Evolutionary conservation across 202 grass and related monocot species (phyloP).

Genomic region (Bolboschoenoplectus hybrid): DNA sequence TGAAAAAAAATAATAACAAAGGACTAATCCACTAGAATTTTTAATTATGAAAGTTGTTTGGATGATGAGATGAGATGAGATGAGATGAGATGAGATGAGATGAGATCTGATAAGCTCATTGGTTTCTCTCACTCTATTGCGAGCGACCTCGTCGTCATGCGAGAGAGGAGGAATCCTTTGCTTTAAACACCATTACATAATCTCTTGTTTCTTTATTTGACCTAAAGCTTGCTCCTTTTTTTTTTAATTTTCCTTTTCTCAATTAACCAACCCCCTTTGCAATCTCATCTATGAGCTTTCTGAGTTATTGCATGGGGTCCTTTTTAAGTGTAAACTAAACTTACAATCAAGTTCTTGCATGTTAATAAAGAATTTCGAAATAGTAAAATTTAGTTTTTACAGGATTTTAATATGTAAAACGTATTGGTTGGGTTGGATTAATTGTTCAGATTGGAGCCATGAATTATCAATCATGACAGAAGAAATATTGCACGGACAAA

Average conservation of each 20-base stretch:
- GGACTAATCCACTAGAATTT: slow-evolving; percentile 15
- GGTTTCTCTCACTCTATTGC: neutral
- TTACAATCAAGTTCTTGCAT: too few species aligned
- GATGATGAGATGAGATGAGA: neutral
- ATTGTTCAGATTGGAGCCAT: too few species aligned
- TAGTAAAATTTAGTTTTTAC: too few species aligned
- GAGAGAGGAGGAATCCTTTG: slow-evolving; percentile 14
- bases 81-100: neutral
- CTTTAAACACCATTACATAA: neutral
- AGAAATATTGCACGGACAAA: too few species aligned
- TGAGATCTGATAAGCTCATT: slow-evolving; percentile 30
- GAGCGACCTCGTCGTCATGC: neutral
- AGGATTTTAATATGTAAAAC: too few species aligned
- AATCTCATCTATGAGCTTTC: neutral
- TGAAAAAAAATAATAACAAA: neutral
- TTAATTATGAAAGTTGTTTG: slow-evolving; percentile 24
- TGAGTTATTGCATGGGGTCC: neutral
- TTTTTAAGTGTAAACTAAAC: too few species aligned
- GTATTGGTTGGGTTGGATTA: too few species aligned
- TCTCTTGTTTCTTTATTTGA: neutral
- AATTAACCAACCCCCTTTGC: too few species aligned
- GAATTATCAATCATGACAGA: too few species aligned
- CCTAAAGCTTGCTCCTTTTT: neutral
- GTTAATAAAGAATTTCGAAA: too few species aligned
- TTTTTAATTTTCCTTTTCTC: neutral